Evolutionary conservation across 352 stramenopile genomes (phyloP).

Genomic region (Aphanomyces stellatus): DNA sequence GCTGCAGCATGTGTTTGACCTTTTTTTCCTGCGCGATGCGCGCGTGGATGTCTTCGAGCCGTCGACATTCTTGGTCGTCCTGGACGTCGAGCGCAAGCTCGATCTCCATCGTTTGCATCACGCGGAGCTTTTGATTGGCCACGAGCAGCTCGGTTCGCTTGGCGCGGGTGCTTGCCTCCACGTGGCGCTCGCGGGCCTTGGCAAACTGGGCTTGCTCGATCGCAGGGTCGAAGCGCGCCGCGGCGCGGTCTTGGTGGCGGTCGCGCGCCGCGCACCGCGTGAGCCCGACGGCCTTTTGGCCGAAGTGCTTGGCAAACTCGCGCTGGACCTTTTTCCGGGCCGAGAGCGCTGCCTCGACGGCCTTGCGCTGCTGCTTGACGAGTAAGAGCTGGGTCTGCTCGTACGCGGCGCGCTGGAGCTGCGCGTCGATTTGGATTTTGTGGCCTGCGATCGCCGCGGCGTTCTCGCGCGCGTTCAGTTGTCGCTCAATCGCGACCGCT

Average conservation of each 20-base stretch:
- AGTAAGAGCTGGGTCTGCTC: slow-evolving; percentile 1
- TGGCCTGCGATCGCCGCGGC: slow-evolving; percentile 7
- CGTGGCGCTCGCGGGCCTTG: background rate
- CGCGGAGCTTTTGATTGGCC: background rate
- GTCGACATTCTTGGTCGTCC: background rate
- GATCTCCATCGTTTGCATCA: slow-evolving; percentile 4
- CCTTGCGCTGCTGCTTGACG: slow-evolving; percentile 4
- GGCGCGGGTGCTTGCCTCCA: background rate
- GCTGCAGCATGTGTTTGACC: background rate
- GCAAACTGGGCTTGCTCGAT: background rate
- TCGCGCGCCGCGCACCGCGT: background rate
- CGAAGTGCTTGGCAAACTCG: slow-evolving; percentile 4
- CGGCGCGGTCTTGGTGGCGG: background rate
- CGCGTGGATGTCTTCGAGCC: background rate
- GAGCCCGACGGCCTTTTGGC: background rate
- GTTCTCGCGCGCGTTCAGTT: background rate
- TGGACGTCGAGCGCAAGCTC: background rate
- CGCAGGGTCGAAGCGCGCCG: background rate
- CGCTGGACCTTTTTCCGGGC: background rate
- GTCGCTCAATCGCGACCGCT: background rate
- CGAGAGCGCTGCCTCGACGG: slow-evolving; percentile 3
- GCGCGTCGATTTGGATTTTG: slow-evolving; percentile 13
- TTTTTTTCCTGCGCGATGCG: background rate
- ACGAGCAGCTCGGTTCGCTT: background rate
- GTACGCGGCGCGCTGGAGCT: slow-evolving; percentile 11